phyloP scores from a whole-genome alignment of 1,139 yeast genomes.

The Diutina pseudorugosa region DNA sequence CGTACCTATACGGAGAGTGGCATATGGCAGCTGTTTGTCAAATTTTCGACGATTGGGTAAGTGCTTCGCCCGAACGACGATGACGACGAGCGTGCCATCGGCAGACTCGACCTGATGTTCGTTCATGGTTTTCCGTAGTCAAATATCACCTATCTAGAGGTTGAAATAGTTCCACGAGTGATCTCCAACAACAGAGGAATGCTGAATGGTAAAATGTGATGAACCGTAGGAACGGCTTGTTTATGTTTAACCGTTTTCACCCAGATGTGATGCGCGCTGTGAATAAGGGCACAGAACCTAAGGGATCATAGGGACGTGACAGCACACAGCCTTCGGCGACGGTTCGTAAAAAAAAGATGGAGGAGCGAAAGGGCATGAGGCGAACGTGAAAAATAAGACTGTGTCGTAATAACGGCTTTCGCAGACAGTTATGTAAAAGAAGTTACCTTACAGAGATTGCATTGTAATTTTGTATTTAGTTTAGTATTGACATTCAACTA shows the following conservation, averaged over 20 bases:
- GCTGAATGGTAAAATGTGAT: background rate
- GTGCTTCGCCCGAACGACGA: constrained; percentile 50
- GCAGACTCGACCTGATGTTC: constrained; percentile 17
- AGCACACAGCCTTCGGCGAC: background rate
- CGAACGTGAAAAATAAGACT: too few relatives aligned
- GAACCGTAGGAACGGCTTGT: background rate
- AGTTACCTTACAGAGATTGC: too few relatives aligned
- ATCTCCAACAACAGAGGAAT: background rate
- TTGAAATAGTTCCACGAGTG: background rate
- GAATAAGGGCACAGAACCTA: background rate
- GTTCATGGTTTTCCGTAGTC: background rate
- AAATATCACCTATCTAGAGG: background rate
- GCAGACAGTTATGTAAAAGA: too few relatives aligned
- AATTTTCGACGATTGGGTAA: constrained; percentile 71
- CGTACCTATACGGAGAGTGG: constrained; percentile 70
- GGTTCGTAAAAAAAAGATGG: background rate
- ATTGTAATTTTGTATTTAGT: too few relatives aligned
- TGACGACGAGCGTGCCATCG: constrained; percentile 33
- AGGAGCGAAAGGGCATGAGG: too few relatives aligned
- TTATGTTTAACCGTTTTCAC: background rate
- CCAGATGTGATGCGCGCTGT: background rate
- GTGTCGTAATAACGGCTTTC: too few relatives aligned
- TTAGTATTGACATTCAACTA: too few relatives aligned
- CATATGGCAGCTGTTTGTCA: constrained; percentile 86
- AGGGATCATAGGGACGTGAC: background rate